Evolutionary conservation across 2,329 filamentous ascomycete genomes (phyloP).

Genomic region (Aureobasidium melanogenum): DNA sequence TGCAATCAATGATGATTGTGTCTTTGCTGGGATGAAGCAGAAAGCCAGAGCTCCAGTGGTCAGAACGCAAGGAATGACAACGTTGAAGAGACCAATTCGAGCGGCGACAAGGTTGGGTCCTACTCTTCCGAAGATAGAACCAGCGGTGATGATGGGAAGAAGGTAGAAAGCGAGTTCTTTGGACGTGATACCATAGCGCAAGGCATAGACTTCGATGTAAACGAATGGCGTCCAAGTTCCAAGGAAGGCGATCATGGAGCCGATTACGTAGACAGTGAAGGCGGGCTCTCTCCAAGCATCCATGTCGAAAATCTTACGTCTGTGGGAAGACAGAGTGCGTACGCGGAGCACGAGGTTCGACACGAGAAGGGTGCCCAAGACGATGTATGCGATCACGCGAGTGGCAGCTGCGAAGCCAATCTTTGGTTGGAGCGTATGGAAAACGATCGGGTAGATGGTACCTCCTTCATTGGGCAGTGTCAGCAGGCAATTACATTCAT

Average conservation of each 20-base stretch:
- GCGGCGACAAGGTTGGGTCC: slow-evolving; percentile 42
- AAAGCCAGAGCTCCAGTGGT: slow-evolving; percentile 25
- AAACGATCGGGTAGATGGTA: slow-evolving; percentile 27
- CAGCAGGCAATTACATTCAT: background rate
- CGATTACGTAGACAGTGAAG: slow-evolving; percentile 6
- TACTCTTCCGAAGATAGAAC: slow-evolving; percentile 1
- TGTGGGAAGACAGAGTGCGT: background rate
- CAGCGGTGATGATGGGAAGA: slow-evolving; percentile 2
- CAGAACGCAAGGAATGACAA: slow-evolving; percentile 37
- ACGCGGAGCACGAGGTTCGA: slow-evolving; percentile 21
- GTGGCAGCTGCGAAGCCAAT: slow-evolving; percentile 24
- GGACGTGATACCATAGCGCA: background rate
- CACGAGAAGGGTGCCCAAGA: slow-evolving; percentile 23
- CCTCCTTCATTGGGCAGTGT: background rate
- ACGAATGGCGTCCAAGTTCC: slow-evolving; percentile 6
- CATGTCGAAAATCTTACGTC: slow-evolving; percentile 2
- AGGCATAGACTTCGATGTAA: slow-evolving; percentile 1
- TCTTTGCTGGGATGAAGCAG: slow-evolving; percentile 25
- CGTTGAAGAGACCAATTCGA: slow-evolving; percentile 48
- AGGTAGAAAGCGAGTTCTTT: slow-evolving; percentile 6
- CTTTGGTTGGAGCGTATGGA: slow-evolving; percentile 21
- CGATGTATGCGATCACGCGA: slow-evolving; percentile 26
- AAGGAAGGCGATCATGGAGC: slow-evolving; percentile 5
- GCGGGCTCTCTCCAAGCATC: slow-evolving; percentile 5
- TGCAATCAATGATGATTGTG: slow-evolving; percentile 21